These are phyloP conservation scores for Cercophora samala DNA, from an alignment of 495 filamentous ascomycete genomes.

Conservation along the genomic window DNA sequence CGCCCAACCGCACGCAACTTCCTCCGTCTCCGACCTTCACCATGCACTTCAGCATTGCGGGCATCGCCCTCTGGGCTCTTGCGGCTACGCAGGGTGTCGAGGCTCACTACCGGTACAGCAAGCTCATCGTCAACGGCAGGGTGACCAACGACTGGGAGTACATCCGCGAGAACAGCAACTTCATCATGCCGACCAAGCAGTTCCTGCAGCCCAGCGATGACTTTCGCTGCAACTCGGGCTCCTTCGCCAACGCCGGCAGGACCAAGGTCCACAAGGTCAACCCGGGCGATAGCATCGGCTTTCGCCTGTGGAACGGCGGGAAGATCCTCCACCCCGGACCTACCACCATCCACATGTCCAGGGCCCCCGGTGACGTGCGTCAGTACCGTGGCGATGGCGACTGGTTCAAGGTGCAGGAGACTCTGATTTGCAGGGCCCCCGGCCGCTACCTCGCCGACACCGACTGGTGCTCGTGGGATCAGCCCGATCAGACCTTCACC, in stretches of 20 bases:
- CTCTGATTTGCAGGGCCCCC: slow-evolving; percentile 23
- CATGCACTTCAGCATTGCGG: slow-evolving; percentile 11
- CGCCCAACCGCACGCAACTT: no score
- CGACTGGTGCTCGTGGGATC: slow-evolving; percentile 31
- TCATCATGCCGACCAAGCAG: slow-evolving; percentile 26
- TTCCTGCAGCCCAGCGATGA: slow-evolving; percentile 30
- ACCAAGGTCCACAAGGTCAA: slow-evolving; percentile 22
- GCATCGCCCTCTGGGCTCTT: slow-evolving; percentile 17
- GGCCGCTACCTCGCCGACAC: slow-evolving; percentile 16
- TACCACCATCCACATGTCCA: slow-evolving; percentile 33
- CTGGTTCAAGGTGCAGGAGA: slow-evolving; percentile 45
- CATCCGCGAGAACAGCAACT: slow-evolving; percentile 23
- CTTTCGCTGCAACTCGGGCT: slow-evolving; percentile 34
- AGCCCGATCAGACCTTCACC: slow-evolving; percentile 33
- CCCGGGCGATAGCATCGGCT: slow-evolving; percentile 32
- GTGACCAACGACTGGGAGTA: slow-evolving; percentile 18
- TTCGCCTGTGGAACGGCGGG: slow-evolving; percentile 29
- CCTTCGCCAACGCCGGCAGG: slow-evolving; percentile 15
- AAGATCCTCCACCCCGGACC: slow-evolving; percentile 35
- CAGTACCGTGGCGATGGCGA: slow-evolving; percentile 34
- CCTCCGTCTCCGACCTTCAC: neutral
- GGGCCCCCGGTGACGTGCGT: slow-evolving; percentile 31
- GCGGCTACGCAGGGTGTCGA: slow-evolving; percentile 8
- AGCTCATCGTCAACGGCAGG: slow-evolving; percentile 20
- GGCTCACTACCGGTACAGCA: slow-evolving; percentile 24